Percentiles rank a stretch among this genome's conserved stretches.
Conservation (phyloP, 2,329 filamentous ascomycete species). For the Rhinocladiella similis region DNA sequence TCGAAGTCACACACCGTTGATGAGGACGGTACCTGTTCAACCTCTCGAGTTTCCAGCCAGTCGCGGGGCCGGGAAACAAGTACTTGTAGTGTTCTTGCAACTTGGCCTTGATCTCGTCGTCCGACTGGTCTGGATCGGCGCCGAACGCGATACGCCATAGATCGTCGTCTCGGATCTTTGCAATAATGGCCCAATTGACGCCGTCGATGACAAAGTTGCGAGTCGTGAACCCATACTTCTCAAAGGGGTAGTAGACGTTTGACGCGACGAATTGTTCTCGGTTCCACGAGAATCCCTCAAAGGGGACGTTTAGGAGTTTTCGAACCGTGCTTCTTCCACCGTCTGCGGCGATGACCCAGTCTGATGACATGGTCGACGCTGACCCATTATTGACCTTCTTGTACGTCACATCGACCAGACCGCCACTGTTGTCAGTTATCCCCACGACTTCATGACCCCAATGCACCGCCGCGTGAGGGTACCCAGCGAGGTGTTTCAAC, state of each 20-base stretch:
- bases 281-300: conserved; percentile 12
- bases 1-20: conserved; percentile 7
- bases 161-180: conserved; percentile 19
- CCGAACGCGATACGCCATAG: conserved; percentile 46
- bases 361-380: background rate
- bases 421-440: conserved; percentile 31
- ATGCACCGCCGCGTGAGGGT: no score
- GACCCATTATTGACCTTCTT: background rate
- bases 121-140: conserved; percentile 31
- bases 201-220: conserved; percentile 9
- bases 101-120: conserved; percentile 28
- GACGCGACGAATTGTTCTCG: conserved; percentile 9
- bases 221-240: conserved; percentile 6
- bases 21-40: conserved; percentile 13
- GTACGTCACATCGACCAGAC: background rate
- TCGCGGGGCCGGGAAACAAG: conserved; percentile 21
- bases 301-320: background rate
- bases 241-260: conserved; percentile 13
- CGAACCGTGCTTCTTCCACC: conserved; percentile 3
- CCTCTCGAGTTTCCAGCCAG: conserved; percentile 15
- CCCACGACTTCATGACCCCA: no score
- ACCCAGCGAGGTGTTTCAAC: no score
- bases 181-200: conserved; percentile 34
- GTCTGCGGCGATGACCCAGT: conserved; percentile 6
- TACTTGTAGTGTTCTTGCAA: background rate